Evolutionary conservation across 2,329 filamentous ascomycete species (phyloP), one percentile per base, ranked within the genome.

Genomic region (Aschersonia sp.): DNA sequence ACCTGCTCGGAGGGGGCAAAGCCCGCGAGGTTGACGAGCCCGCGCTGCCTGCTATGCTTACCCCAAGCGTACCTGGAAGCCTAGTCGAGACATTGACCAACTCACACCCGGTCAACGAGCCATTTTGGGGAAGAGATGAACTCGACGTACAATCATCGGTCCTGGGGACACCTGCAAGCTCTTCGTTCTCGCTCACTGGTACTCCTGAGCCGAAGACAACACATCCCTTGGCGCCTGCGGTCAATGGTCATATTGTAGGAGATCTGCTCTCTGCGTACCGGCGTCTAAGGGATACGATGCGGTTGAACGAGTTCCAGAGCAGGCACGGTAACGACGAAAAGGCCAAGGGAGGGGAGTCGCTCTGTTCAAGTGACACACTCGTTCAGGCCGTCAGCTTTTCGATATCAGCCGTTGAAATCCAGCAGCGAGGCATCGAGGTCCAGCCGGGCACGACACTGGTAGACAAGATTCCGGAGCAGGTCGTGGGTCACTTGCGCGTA

Each of bases 381-480:
- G 75, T 80, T 11, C 72, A 73, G 49, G 71, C 79, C 2, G 79
- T 95, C 11, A 90, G 87, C 2, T 87, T 81, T 60, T 90, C 89
- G 0, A 88, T 98, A 49, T 83, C 88, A 7, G 81, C 88, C 0
- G 81, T 86, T 4, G 92, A 98, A 65, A 95, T 97, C 53, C 83
- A 89, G 52, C 88, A 95, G 61, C 83, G 92, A 55, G 92, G 92
- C 6, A 72, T 87, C 4, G 84, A 87, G 55, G 79, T 81, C 29
- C 77, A 84, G 53, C 75, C 77, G 44, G 83, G 85, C 47, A 73
- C 79, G 62, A 90, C 84, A 5, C 67, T 97, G 43, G 65, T 97
- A 22, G 84, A 90, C 54, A 88, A 83, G 57, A 83, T 97, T 46
- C 83, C 92, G 0, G 84, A 90, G 48, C 81, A 94, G 60, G 76